phyloP scores from a whole-genome alignment of 2,329 filamentous ascomycete species.

The Xylariaceae sp. region DNA sequence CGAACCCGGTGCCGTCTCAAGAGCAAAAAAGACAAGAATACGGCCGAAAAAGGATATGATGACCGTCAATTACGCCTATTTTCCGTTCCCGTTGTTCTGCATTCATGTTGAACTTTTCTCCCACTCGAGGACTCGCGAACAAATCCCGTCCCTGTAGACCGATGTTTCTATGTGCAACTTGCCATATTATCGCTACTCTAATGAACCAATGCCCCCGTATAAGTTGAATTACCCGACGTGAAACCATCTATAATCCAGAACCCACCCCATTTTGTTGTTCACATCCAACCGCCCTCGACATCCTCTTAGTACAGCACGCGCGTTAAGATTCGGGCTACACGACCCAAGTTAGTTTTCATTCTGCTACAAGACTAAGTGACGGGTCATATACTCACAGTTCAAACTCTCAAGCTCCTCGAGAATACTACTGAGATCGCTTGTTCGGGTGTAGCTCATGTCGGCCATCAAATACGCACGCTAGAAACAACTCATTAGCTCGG shows the following conservation, averaged over 20 bases:
- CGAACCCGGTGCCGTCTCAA: too few relatives aligned
- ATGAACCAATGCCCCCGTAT: background rate
- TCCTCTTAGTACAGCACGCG: conserved; percentile 35
- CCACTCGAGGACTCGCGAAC: too few relatives aligned
- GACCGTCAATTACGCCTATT: too few relatives aligned
- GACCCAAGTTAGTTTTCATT: conserved; percentile 16
- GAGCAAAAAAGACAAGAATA: too few relatives aligned
- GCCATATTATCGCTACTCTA: too few relatives aligned
- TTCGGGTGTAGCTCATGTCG: conserved; percentile 83
- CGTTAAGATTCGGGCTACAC: conserved; percentile 34
- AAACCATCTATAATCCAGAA: conserved; percentile 4
- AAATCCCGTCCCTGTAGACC: too few relatives aligned
- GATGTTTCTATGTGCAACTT: too few relatives aligned
- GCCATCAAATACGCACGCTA: conserved; percentile 93
- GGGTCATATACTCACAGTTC: conserved; percentile 54
- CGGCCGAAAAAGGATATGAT: too few relatives aligned
- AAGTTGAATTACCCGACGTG: conserved; percentile 18
- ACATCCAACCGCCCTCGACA: conserved; percentile 11
- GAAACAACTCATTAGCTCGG: conserved; percentile 5
- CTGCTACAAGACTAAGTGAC: background rate
- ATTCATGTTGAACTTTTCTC: too few relatives aligned
- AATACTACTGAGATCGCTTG: conserved; percentile 76
- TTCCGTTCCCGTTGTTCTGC: too few relatives aligned
- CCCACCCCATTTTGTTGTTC: conserved; percentile 3
- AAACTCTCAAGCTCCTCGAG: conserved; percentile 76